Evolutionary conservation across 225 moss, liverwort and hornwort genomes (phyloP), one percentile per base, ranked within the genome.

Genomic region (Climacium dendroides): DNA sequence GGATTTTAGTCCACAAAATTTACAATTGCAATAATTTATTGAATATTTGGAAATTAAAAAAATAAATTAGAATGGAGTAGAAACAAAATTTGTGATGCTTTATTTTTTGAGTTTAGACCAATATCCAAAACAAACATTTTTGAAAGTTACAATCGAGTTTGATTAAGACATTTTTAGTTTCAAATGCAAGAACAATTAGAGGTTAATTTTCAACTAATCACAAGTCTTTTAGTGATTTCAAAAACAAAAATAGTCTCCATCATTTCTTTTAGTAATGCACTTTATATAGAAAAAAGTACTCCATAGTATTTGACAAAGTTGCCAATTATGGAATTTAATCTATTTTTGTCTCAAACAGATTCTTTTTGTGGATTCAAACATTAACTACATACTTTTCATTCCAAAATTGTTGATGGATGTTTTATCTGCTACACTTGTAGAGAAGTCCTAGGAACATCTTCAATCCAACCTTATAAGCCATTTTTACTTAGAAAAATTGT

Each of bases 401-500:
- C 13, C 25, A 15, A 77, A 54, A 77, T 25, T 54, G 6, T 25
- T 0, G 0, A 25, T 16, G 10, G 7, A n/a, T 77, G 25, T 3
- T n/a, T 52, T 77, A 34, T 54, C 25, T 53, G 24, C 3, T 1
- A 25, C 2, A 53, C 6, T 24, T 76, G 15, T 34, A 4, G 18
- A 74, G 0, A 32, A 32, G 3, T 5, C 3, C 22, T 52, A 52
- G 22, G 2, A 8, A 1, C 34, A 75, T 50, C 22, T 0, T 75
- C 1, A 1, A 0, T 16, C 1, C 0, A 3, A 0, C 28, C 16
- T 0, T 6, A 0, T 5, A 71, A 43, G 2, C 43, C 43, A 71
- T 26, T 0, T 43, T 0, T 10, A 43, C 0, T 28, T 0, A 3
- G 1, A 41, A 43, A 70, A 10, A 10, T 18, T 0, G 0, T 18